phyloP scores from a whole-genome alignment of 441 rosid genomes.

The Erysimum cheiri region DNA sequence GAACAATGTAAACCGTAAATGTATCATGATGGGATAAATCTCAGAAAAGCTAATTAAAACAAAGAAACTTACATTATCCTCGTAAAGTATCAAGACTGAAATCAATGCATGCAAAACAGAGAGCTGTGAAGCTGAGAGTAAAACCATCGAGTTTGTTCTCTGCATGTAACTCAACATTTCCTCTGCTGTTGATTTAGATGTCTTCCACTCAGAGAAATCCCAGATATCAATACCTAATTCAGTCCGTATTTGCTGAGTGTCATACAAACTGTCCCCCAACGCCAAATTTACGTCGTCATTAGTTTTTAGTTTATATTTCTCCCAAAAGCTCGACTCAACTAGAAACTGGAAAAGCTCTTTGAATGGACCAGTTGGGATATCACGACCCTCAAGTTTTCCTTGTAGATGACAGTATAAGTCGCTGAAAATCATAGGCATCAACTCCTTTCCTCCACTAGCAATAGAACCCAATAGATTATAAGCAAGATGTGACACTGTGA shows the following conservation, averaged over 20 bases:
- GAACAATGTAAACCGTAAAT: constrained; percentile 16
- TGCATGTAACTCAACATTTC: constrained; percentile 71
- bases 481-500: constrained; percentile 20
- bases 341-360: constrained; percentile 83
- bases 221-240: constrained; percentile 74
- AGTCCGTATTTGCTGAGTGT: constrained; percentile 51
- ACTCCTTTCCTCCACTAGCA: constrained; percentile 78
- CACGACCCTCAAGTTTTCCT: constrained; percentile 93
- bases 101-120: constrained; percentile 69
- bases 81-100: constrained; percentile 61
- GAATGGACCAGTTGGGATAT: constrained; percentile 83
- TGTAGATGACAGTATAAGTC: constrained; percentile 85
- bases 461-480: constrained; percentile 33
- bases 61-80: constrained; percentile 65
- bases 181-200: constrained; percentile 65
- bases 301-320: constrained; percentile 53
- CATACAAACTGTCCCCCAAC: constrained; percentile 57
- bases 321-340: constrained; percentile 62
- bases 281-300: constrained; percentile 42
- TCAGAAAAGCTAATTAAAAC: constrained; percentile 25
- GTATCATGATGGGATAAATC: constrained; percentile 6
- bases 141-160: constrained; percentile 66
- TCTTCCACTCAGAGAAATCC: constrained; percentile 85
- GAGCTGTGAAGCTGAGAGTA: constrained; percentile 70
- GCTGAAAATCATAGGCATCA: constrained; percentile 64